These are phyloP conservation scores for Extremus antarcticus DNA, from an alignment of 495 filamentous ascomycete genomes.

Conservation along the genomic window DNA sequence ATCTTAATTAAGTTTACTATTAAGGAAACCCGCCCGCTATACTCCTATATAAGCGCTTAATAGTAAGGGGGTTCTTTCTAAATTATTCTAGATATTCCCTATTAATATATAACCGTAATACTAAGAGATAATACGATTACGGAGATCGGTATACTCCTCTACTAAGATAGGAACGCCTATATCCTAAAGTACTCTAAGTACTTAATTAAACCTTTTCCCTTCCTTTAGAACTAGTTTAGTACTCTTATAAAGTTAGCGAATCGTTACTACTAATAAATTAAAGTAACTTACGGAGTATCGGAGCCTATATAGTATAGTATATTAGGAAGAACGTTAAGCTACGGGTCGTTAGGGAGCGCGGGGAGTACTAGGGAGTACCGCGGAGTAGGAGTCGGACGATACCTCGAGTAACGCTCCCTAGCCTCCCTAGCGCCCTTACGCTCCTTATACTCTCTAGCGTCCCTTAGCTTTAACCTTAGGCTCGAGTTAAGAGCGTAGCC, in stretches of 20 bases:
- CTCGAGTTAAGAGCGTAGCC: too few relatives aligned
- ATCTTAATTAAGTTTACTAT: background rate
- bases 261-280: background rate
- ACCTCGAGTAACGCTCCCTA: too few relatives aligned
- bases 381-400: too few relatives aligned
- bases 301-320: too few relatives aligned
- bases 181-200: slow-evolving; percentile 1
- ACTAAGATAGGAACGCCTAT: slow-evolving; percentile 1
- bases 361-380: too few relatives aligned
- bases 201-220: slow-evolving; percentile 1
- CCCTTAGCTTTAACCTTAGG: too few relatives aligned
- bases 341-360: too few relatives aligned
- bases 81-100: background rate
- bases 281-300: slow-evolving; percentile 1
- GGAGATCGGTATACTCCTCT: slow-evolving; percentile 5
- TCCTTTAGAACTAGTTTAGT: slow-evolving; percentile 2
- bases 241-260: background rate
- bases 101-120: slow-evolving; percentile 5
- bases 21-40: background rate
- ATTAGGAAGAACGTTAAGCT: too few relatives aligned
- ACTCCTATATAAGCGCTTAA: slow-evolving; percentile 2
- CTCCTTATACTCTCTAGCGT: too few relatives aligned
- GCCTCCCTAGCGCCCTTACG: too few relatives aligned
- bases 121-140: slow-evolving; percentile 2
- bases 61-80: background rate